Percentiles rank a stretch among this genome's conserved stretches.
These are phyloP conservation scores for Sporisorium graminicola DNA, from an alignment of 1,284 basidiomycete species.

Conservation along the genomic window DNA sequence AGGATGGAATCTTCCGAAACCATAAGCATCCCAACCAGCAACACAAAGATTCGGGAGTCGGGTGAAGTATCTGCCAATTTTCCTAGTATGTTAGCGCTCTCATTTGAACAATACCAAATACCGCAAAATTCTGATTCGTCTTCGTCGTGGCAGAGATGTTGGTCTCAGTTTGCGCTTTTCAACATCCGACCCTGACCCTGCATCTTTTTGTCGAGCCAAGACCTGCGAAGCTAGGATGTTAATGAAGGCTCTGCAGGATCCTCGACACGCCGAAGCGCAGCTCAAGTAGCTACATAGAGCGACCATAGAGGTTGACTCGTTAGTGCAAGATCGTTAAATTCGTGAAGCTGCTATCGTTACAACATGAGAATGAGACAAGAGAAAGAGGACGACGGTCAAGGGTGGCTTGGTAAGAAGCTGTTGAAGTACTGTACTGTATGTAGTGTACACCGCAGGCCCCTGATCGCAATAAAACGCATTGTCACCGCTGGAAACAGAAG, in stretches of 20 bases:
- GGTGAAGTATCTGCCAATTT: neutral
- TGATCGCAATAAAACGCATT: neutral
- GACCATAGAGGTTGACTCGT: neutral
- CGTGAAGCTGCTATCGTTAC: constrained; percentile 29
- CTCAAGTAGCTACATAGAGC: no score
- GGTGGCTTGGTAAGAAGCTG: neutral
- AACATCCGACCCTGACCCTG: constrained; percentile 28
- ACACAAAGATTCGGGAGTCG: constrained; percentile 36
- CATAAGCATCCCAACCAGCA: neutral
- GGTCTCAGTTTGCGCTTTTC: constrained; percentile 14
- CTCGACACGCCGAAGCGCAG: neutral
- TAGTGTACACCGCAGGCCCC: constrained; percentile 3
- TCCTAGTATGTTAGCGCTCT: neutral
- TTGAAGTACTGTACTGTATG: neutral
- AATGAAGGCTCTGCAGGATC: neutral
- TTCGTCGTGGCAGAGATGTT: constrained; percentile 14
- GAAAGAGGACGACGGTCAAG: neutral
- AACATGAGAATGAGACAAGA: constrained; percentile 10
- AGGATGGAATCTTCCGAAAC: neutral
- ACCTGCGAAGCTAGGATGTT: neutral
- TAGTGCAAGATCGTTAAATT: constrained; percentile 20
- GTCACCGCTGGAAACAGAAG: neutral
- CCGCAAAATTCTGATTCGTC: constrained; percentile 2
- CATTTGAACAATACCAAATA: neutral
- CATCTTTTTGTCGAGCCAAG: neutral